Conservation (phyloP, 768 basidiomycete genomes). For the Psilocybe tampanensis region DNA sequence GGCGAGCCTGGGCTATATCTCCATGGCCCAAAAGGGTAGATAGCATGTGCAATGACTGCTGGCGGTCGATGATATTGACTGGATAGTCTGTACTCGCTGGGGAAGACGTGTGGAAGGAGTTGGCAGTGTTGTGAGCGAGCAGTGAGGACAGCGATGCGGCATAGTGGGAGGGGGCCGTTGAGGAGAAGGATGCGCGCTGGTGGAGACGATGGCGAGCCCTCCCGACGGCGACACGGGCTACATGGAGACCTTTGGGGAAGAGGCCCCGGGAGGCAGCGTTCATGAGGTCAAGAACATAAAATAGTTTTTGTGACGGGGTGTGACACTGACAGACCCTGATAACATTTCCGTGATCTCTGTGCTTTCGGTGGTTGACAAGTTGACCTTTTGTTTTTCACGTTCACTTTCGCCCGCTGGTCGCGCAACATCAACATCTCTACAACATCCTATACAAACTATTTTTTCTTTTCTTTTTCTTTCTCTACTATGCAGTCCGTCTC, state of each 20-base stretch:
- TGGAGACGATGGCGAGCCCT: not conserved
- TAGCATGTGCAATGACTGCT: slow-evolving; percentile 19
- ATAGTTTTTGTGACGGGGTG: slow-evolving; percentile 17
- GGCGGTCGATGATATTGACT: slow-evolving; percentile 23
- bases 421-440: slow-evolving; percentile 36
- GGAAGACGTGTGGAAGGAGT: too few relatives aligned
- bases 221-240: not conserved
- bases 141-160: slow-evolving; percentile 5
- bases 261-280: slow-evolving; percentile 35
- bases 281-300: slow-evolving; percentile 22
- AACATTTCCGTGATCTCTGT: slow-evolving; percentile 12
- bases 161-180: not conserved
- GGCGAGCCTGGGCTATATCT: slow-evolving; percentile 30
- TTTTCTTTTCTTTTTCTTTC: slow-evolving; percentile 25
- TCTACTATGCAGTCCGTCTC: slow-evolving; percentile 41
- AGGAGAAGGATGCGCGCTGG: not conserved
- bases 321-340: slow-evolving; percentile 19
- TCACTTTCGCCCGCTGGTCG: slow-evolving; percentile 45
- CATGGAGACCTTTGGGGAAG: slow-evolving; percentile 27
- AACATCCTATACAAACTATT: slow-evolving; percentile 35
- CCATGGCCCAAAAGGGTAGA: slow-evolving; percentile 28
- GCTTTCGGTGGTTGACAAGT: slow-evolving; percentile 8
- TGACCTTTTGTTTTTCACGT: slow-evolving; percentile 13
- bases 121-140: slow-evolving; percentile 3
- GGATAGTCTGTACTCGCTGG: slow-evolving; percentile 13